Evolutionary conservation across 1,284 basidiomycete species (phyloP), one percentile per base, ranked within the genome.

Genomic region (Sporisorium exsertum): DNA sequence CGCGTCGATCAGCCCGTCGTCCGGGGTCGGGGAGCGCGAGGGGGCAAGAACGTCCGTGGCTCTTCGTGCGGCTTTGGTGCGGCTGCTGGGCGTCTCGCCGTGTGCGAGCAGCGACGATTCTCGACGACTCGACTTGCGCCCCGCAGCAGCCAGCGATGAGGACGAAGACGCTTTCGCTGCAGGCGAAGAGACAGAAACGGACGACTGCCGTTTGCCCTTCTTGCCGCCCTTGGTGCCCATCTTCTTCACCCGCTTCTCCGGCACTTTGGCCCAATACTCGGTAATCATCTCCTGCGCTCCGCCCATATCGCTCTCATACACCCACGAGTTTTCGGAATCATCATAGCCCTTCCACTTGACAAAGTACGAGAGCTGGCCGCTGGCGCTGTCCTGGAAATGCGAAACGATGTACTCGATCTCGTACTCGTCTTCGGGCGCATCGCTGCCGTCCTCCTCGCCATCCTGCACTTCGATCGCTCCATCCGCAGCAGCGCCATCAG

Each of bases 311-410:
- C 26, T 35, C n/a, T 77, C 77, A 35, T 63, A 62, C 20, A 80
- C 80, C 80, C 80, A 81, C 13, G 62, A 58, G 55, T 81, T 78
- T 33, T 81, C 72, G 18, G 51, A 50, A 4, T 65, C 46, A 10
- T 64, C 61, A 46, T 81, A 81, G 12, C 79, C 80, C 42, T 79
- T 76, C 80, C 80, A 81, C 33, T 76, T 75, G 26, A 81, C 79
- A 49, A 64, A 72, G 58, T 80, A 81, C n/a, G 79, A 80, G 32
- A 79, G 46, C 47, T 81, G 62, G 12, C 58, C 65, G 32, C 67
- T 51, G 43, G 52, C 43, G 32, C 53, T 65, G 16, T 54, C 50
- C 15, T 60, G 40, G 9, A 68, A 65, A 40, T 80, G 78, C 12
- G 49, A 51, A 16, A 80, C 65, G 46, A 80, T 80, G 27, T 52